Evolutionary conservation across 345 rosid genomes (phyloP), one percentile per base, ranked within the genome.

Genomic region (Trapa incisa): DNA sequence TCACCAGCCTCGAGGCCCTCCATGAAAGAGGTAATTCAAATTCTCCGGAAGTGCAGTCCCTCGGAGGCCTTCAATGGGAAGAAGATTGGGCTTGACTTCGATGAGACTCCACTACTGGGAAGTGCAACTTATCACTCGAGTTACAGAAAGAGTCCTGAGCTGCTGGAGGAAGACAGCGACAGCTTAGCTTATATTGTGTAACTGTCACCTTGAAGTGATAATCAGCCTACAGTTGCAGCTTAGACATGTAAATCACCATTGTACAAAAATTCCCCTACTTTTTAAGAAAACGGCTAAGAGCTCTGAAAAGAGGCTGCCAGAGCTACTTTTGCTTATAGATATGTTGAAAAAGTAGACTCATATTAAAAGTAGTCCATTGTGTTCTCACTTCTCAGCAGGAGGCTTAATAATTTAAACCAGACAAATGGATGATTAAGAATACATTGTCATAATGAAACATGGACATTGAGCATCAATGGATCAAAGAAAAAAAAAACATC

Each of bases 21-120:
- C 56, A 86, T 92, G 96, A 92, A 84, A 74, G 94, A 85, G 52
- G 78, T 88, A n/a, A 68, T 85, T 78, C 83, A 82, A 74, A 68
- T 86, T 54, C 87, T 92, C 53, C 85, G 78, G 3, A 70, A 69
- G 16, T 75, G 70, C 65, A 41, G 66, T 45, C 68, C 73, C 16
- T 70, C 78, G 0, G 84, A 80, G 32, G 15, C 45, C 61, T 29
- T 66, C 0, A 65, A 65, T 15, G 73, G 66, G 53, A 76, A 72
- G 64, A 77, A 61, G 75, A 73, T 38, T 6, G 81, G 71, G 12
- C 35, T 69, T 5, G 77, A 83, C 37, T 65, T 77, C 36, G 87
- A 77, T 29, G 73, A 54, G 32, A 80, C 72, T 66, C 85, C 89
- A 11, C 72, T 81, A 2, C 83, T 83, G 15, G 75, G 82, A 37